Percentiles rank a stretch among this genome's conserved stretches.
Conservation (phyloP, 2,329 filamentous ascomycete species). For the Simplicillium sp. region DNA sequence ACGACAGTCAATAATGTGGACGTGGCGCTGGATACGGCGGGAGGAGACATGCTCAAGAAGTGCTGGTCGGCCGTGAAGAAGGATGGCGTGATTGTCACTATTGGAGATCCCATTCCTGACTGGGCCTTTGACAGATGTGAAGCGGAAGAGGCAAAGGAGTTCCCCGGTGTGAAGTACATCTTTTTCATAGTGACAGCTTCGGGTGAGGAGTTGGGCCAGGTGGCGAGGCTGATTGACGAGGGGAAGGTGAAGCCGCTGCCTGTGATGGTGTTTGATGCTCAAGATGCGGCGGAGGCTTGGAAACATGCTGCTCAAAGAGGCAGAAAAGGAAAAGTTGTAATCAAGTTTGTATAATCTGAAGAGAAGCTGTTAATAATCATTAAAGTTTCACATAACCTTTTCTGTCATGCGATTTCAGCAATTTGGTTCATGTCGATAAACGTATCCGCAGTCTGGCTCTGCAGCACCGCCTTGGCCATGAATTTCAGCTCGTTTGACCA, state of each 20-base stretch:
- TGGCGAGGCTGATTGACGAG: slow-evolving; percentile 13
- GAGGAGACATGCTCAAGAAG: slow-evolving; percentile 15
- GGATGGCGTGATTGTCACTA: slow-evolving; percentile 20
- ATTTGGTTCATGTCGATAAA: too few relatives aligned
- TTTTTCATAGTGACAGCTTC: slow-evolving; percentile 20
- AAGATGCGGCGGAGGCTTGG: slow-evolving; percentile 17
- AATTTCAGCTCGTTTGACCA: slow-evolving; percentile 9
- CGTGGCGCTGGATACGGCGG: slow-evolving; percentile 21
- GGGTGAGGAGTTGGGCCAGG: slow-evolving; percentile 9
- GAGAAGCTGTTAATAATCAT: too few relatives aligned
- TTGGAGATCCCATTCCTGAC: slow-evolving; percentile 21
- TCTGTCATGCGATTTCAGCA: too few relatives aligned
- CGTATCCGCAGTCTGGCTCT: background rate
- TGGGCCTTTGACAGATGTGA: slow-evolving; percentile 18
- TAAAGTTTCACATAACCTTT: too few relatives aligned
- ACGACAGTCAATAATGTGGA: slow-evolving; percentile 13
- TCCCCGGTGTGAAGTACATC: slow-evolving; percentile 13
- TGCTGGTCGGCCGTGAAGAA: slow-evolving; percentile 19
- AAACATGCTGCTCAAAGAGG: slow-evolving; percentile 11
- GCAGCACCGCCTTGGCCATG: slow-evolving; percentile 8
- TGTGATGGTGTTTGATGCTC: slow-evolving; percentile 12
- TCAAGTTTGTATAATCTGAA: slow-evolving; percentile 15
- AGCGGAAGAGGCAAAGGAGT: slow-evolving; percentile 8
- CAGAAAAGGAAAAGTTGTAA: slow-evolving; percentile 15
- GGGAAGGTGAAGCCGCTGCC: slow-evolving; percentile 11